phyloP scores from a whole-genome alignment of 768 basidiomycete genomes.

The Naganishia friedmannii region DNA sequence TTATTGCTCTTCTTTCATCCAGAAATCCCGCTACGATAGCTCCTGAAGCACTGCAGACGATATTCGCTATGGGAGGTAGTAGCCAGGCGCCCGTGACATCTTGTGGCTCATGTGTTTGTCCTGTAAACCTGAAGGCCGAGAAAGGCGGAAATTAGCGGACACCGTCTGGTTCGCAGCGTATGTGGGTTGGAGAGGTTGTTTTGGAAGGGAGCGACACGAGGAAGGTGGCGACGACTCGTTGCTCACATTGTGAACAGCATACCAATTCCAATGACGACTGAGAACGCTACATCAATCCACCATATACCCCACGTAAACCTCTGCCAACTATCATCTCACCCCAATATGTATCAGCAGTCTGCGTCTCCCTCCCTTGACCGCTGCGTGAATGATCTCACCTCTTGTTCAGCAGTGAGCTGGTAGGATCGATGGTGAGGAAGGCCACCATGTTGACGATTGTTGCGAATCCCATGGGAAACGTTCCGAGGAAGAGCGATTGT shows the following conservation, averaged over 20 bases:
- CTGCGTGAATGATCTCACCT: neutral
- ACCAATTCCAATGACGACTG: slow-evolving; percentile 62
- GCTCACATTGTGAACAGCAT: slow-evolving; percentile 67
- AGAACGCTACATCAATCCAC: slow-evolving; percentile 65
- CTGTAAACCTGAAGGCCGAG: slow-evolving; percentile 56
- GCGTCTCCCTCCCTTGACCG: too few species aligned
- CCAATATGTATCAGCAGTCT: neutral
- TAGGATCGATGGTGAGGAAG: slow-evolving; percentile 16
- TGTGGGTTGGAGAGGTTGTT: too few species aligned
- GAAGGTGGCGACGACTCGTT: neutral
- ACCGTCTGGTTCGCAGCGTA: too few species aligned
- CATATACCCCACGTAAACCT: slow-evolving; percentile 60
- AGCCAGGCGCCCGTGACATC: slow-evolving; percentile 67
- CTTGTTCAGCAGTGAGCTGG: neutral
- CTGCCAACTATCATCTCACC: neutral
- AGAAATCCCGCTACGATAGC: slow-evolving; percentile 61
- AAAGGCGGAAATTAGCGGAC: neutral
- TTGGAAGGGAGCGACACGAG: neutral
- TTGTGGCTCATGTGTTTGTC: slow-evolving; percentile 62
- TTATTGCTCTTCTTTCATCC: slow-evolving; percentile 56
- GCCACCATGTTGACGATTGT: slow-evolving; percentile 50
- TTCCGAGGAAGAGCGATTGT: slow-evolving; percentile 46
- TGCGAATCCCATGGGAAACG: slow-evolving; percentile 47
- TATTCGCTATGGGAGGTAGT: slow-evolving; percentile 69
- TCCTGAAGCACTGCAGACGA: slow-evolving; percentile 69